These are phyloP conservation scores for Purpureocillium takamizusanense DNA, from an alignment of 2,329 filamentous ascomycete species.

Conservation along the genomic window DNA sequence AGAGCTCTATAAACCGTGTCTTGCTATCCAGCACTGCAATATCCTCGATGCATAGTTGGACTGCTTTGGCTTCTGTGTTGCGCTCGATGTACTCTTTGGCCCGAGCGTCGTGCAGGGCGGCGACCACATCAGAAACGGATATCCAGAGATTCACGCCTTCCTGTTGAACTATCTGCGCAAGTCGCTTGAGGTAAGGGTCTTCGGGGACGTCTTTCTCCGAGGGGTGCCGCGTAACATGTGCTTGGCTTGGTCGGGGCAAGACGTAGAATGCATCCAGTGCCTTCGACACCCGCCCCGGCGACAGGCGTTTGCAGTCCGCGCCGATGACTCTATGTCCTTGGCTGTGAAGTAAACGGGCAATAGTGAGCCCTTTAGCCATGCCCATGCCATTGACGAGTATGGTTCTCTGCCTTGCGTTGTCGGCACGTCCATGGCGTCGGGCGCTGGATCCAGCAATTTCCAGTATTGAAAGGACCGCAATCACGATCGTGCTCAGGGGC, in stretches of 20 bases:
- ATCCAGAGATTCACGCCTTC: conserved; percentile 66
- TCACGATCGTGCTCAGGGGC: conserved; percentile 34
- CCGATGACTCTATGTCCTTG: conserved; percentile 63
- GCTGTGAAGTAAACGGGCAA: conserved; percentile 57
- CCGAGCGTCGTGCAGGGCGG: conserved; percentile 56
- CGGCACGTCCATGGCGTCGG: conserved; percentile 5
- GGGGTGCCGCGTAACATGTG: too few species aligned
- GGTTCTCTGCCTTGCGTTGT: conserved; percentile 21
- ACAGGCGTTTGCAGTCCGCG: conserved; percentile 50
- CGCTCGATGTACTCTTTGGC: conserved; percentile 53
- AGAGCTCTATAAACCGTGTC: conserved; percentile 53
- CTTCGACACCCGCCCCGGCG: conserved; percentile 48
- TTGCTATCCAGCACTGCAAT: conserved; percentile 56
- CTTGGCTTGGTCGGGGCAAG: conserved; percentile 18
- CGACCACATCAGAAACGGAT: conserved; percentile 60
- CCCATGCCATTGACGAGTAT: conserved; percentile 65
- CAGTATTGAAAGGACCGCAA: too few species aligned
- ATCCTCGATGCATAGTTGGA: conserved; percentile 52
- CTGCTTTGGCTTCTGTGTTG: conserved; percentile 47
- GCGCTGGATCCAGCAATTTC: too few species aligned
- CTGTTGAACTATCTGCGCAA: conserved; percentile 48
- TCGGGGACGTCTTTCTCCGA: too few species aligned
- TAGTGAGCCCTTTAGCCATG: conserved; percentile 60
- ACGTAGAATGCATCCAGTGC: conserved; percentile 46
- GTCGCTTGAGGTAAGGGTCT: conserved; percentile 42